phyloP scores from a whole-genome alignment of 1,139 yeast species.

The Geotrichum bryndzae region DNA sequence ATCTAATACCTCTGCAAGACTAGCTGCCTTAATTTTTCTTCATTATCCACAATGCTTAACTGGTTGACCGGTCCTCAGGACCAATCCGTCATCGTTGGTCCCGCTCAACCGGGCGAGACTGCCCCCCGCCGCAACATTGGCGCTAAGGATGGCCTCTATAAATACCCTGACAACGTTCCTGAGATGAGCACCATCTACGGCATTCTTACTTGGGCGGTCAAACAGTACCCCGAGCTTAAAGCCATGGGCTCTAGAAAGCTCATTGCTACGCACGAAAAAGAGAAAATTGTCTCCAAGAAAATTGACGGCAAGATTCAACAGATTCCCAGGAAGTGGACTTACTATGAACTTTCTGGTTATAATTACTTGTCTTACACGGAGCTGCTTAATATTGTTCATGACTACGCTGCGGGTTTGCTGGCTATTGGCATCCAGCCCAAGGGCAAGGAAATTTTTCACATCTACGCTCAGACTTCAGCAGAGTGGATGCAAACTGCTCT shows the following conservation, averaged over 20 bases:
- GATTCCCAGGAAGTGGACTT: conserved; percentile 83
- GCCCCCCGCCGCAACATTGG: conserved; percentile 78
- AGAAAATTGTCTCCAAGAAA: conserved; percentile 64
- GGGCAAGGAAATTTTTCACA: conserved; percentile 61
- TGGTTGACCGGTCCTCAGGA: background rate
- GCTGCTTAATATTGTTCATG: conserved; percentile 45
- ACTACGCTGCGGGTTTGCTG: conserved; percentile 69
- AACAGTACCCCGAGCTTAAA: conserved; percentile 39
- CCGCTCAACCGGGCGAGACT: conserved; percentile 78
- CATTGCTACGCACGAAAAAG: conserved; percentile 67
- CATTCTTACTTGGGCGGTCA: conserved; percentile 57
- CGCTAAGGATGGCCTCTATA: conserved; percentile 47
- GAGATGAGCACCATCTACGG: conserved; percentile 59
- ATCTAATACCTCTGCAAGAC: no score
- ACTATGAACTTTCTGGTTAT: conserved; percentile 72
- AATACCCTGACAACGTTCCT: conserved; percentile 32
- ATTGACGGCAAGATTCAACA: conserved; percentile 68
- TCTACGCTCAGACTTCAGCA: conserved; percentile 77
- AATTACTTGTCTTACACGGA: conserved; percentile 58
- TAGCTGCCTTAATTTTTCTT: no score
- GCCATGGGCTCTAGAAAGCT: conserved; percentile 82
- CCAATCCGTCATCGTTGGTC: conserved; percentile 62
- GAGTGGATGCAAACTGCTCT: conserved; percentile 87
- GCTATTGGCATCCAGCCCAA: conserved; percentile 66
- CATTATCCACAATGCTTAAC: no score